Evolutionary conservation across 2,329 filamentous ascomycete genomes (phyloP), one percentile per base, ranked within the genome.

Genomic region (Geosmithia putterillii): DNA sequence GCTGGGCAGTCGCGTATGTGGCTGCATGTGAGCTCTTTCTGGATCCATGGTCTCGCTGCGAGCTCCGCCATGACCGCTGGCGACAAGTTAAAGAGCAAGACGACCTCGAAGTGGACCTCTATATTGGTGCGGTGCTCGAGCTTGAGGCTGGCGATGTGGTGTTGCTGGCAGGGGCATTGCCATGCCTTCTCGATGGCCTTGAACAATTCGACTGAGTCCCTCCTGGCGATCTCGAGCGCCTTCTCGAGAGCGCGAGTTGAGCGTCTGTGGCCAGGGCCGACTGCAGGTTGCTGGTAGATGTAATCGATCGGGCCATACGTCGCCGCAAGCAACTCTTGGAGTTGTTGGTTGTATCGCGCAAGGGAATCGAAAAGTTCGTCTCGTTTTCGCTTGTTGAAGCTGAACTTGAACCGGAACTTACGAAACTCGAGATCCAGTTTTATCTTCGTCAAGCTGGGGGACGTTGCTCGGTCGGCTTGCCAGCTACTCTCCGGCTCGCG

Each of bases 91-190:
- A 21, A 39, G 12, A 39, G 15, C 37, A 39, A 18, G 37, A 39
- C 15, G n/a, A 39, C 20, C 18, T 39, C 37, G 17, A 39, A 39
- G 18, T 14, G 21, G 3, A 39, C 14, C 2, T 25, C 39, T 17
- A 21, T 10, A 14, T 12, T 4, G 6, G 39, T 41, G 14, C 39
- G 39, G 39, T 41, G 39, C 39, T 41, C 39, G 6, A 41, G 39
- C 39, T 23, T 19, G 39, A 41, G 39, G 15, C 25, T 41, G 20
- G 39, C 21, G 23, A 15, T 17, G 21, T 41, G 39, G 21, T 41
- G 39, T 14, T 25, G 12, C 39, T 41, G 39, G 21, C 39, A 41
- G 15, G 39, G 25, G 21, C 39, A 41, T 22, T 41, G 39, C 39
- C 39, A 41, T 28, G 39, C 20, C 19, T 18, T 28, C 18, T 41